Evolutionary conservation across 139 green algal species (phyloP), one percentile per base, ranked within the genome.

Genomic region (Zygnema circumcarinatum): DNA sequence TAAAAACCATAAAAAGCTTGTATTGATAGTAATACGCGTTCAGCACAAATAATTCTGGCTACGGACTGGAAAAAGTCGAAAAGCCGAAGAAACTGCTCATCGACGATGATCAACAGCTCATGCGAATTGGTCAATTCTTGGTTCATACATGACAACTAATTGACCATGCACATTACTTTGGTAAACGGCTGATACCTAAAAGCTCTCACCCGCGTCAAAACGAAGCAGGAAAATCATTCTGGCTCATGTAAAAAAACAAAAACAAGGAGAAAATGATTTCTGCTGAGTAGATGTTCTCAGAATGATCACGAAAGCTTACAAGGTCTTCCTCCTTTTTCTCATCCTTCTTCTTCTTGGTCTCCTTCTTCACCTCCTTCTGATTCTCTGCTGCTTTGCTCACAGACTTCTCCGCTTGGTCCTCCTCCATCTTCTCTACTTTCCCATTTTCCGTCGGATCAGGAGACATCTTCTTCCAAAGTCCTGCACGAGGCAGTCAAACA

Each of bases 311-410:
- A 54, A 67, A 69, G 2, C 78, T 72, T 32, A 85, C 38, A 33
- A 75, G 38, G 21, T 76, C 38, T 35, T 85, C 78, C 2, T 82
- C 74, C 31, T 85, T 41, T 16, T 85, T 85, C 11, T 85, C 78
- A 38, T 76, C 78, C 11, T 85, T 85, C 78, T 85, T 85, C 78
- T 85, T 85, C 78, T 85, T 85, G 2, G 1, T 38, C n/a, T 85
- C 78, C 25, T 76, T 76, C 75, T 83, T 54, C 3, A 35, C 75
- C 2, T 83, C 35, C 32, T 83, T 83, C 2, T 22, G 21, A 83
- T 83, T 52, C 35, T 69, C 53, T 39, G 36, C 69, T 39, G 69
- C 7, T 39, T 78, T 41, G 11, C 35, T 52, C 16, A 41, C 69
- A 39, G 69, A 11, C 69, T 78, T 78, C 35, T 41, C 69, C 7